These are phyloP conservation scores for Stygiomarasmius scandens DNA, from an alignment of 1,284 basidiomycete genomes.

Conservation along the genomic window DNA sequence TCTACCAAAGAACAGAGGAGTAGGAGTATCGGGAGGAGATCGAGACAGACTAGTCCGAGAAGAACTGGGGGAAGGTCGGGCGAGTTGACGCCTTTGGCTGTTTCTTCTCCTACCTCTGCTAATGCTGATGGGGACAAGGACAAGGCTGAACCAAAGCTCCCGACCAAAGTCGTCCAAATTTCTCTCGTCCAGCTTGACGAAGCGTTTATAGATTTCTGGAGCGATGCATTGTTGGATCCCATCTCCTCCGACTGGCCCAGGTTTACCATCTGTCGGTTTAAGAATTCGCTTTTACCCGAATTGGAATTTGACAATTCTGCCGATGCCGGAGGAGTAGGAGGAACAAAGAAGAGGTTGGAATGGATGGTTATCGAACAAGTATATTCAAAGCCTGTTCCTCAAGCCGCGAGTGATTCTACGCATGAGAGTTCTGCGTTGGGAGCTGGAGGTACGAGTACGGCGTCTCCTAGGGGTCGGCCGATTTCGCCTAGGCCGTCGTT, in stretches of 20 bases:
- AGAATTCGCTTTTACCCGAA: conserved; percentile 28
- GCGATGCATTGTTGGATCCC: conserved; percentile 67
- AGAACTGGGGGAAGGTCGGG: conserved; percentile 28
- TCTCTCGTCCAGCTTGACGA: conserved; percentile 66
- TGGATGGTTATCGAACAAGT: conserved; percentile 71
- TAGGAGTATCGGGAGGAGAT: not conserved
- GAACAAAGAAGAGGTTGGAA: conserved; percentile 30
- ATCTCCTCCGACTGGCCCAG: conserved; percentile 61
- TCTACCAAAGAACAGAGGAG: conserved; percentile 5
- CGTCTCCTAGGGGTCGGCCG: conserved; percentile 27
- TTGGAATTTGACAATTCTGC: conserved; percentile 26
- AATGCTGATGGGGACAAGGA: not conserved
- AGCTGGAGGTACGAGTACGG: conserved; percentile 4
- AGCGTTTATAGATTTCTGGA: conserved; percentile 79
- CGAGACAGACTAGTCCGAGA: not conserved
- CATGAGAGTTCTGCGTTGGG: conserved; percentile 17
- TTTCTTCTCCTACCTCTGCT: no score
- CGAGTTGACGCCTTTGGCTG: conserved; percentile 19
- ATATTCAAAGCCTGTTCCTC: conserved; percentile 40
- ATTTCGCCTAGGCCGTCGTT: conserved; percentile 56
- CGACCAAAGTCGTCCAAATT: conserved; percentile 47
- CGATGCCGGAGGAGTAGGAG: conserved; percentile 25
- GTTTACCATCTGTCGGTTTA: conserved; percentile 70
- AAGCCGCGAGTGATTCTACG: conserved; percentile 26
- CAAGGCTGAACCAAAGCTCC: conserved; percentile 22